Conservation (phyloP, 78 protist species). For the Dictyostelium intermedium region DNA sequence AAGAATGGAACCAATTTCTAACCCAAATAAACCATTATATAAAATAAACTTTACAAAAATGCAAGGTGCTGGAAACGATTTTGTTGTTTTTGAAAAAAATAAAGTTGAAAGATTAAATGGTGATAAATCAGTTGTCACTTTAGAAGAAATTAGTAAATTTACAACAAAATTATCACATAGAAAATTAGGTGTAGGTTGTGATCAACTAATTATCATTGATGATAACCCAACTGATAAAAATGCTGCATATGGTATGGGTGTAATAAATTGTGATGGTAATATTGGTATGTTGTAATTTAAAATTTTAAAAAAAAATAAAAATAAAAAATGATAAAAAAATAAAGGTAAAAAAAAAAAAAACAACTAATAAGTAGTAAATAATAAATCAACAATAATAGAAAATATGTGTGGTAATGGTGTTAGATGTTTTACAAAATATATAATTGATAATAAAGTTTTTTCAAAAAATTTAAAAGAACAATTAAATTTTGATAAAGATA, state of each 20-base stretch:
- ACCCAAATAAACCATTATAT: not conserved
- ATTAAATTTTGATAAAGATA: not conserved
- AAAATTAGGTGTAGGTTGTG: conserved; percentile 72
- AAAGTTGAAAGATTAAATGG: not conserved
- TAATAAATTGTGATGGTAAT: conserved; percentile 61
- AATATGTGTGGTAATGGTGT: conserved; percentile 81
- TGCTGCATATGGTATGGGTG: conserved; percentile 18
- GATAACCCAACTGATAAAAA: conserved; percentile 5
- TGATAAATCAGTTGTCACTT: not conserved
- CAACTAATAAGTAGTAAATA: not conserved
- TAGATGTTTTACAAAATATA: conserved; percentile 66
- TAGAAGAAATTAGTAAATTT: not conserved
- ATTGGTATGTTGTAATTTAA: no score
- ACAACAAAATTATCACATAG: conserved; percentile 32
- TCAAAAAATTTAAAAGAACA: conserved; percentile 7
- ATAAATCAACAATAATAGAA: not conserved
- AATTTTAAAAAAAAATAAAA: not conserved
- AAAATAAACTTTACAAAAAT: conserved; percentile 52
- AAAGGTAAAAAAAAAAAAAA: not conserved
- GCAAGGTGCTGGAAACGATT: conserved; percentile 81
- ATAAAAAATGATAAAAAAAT: no score
- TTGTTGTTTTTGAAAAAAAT: conserved; percentile 53
- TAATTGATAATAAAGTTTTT: conserved; percentile 20
- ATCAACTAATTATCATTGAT: conserved; percentile 67
- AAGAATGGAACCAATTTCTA: not conserved